Percentiles rank a stretch among this genome's conserved stretches.
Conservation (phyloP, 345 rosid genomes). For the Lepidium sativum region DNA sequence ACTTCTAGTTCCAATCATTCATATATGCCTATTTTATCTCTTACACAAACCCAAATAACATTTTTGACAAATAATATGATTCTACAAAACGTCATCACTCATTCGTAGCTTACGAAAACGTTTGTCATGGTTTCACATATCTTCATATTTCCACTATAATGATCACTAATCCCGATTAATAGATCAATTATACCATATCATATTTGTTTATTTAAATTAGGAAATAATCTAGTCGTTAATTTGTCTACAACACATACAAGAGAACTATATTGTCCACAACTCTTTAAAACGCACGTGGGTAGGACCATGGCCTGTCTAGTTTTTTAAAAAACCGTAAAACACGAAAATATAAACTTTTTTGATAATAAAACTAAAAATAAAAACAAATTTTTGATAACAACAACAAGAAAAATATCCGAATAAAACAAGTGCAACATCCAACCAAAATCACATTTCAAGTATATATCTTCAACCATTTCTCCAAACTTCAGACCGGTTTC, state of each 20-base stretch:
- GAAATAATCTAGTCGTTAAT: neutral
- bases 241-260: neutral
- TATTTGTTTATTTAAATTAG: neutral
- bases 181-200: neutral
- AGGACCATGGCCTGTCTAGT: conserved; percentile 19
- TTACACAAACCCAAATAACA: neutral
- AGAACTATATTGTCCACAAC: conserved; percentile 9
- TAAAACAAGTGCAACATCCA: no score
- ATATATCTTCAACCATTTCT: no score
- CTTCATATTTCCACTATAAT: neutral
- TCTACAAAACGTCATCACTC: no score
- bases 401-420: no score
- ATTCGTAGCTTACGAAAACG: no score
- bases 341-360: neutral
- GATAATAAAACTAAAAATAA: neutral
- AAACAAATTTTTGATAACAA: neutral
- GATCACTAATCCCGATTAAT: neutral
- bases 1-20: neutral
- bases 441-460: no score
- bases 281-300: conserved; percentile 22
- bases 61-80: no score
- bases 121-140: neutral
- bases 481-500: no score
- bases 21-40: neutral
- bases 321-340: conserved; percentile 19